Evolutionary conservation across 108 stramenopile genomes (phyloP).

Genomic region (Pseudonitzschia pungens): DNA sequence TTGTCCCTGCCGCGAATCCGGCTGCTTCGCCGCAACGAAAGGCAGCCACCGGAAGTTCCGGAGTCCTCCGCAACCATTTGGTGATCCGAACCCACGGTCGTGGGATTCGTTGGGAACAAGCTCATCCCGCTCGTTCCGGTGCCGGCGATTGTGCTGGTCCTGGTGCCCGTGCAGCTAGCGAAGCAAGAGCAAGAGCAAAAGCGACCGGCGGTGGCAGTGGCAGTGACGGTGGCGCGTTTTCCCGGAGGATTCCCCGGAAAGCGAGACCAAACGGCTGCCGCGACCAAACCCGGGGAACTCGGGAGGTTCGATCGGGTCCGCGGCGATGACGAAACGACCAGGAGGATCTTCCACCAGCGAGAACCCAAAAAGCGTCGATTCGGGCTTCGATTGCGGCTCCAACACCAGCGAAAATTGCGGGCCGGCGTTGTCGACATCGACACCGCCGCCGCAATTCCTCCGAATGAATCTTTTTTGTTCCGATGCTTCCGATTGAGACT

Average conservation of each 20-base stretch:
- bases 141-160: not conserved
- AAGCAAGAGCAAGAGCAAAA: no score
- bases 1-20: not conserved
- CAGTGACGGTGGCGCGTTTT: not conserved
- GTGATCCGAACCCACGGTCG: no score
- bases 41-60: not conserved
- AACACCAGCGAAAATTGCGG: not conserved
- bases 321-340: not conserved
- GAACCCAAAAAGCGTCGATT: not conserved
- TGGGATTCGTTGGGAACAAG: no score
- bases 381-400: not conserved
- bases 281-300: not conserved
- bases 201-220: no score
- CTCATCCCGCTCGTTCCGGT: not conserved
- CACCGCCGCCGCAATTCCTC: not conserved
- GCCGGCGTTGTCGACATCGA: not conserved
- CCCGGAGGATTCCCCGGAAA: not conserved
- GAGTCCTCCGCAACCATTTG: no score
- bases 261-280: not conserved
- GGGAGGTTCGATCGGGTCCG: not conserved
- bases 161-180: not conserved
- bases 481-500: no score
- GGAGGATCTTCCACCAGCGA: conserved; percentile 4
- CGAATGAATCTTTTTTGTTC: conserved; percentile 1
- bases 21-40: not conserved